Base-by-base conservation (phyloP, 139 green algal genomes). In the Pseudopediastrum boryanum region DNA sequence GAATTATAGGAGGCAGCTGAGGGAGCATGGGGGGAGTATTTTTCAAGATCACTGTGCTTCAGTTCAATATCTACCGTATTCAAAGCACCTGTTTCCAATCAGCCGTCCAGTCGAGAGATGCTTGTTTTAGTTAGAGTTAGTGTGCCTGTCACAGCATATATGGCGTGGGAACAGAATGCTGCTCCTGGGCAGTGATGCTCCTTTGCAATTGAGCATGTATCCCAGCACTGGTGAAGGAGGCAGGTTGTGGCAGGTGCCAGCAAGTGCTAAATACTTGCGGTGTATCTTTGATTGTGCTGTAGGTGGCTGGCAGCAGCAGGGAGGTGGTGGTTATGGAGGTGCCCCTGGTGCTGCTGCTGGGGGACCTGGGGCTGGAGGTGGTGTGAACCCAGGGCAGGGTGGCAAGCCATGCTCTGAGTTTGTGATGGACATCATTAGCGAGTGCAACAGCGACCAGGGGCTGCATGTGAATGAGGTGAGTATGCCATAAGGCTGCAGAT, bases 221-320 rank as follows among this genome's bases (percentile, higher is more conserved):
- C 31, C 54, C 41, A 42, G 39, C 12, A 61, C 27, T 5, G 58
- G 58, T n/a, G 72, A 58, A 9, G 59, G 27, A 25, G 64, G 41
- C 31, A 35, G 58, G 31, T 70, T 78, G 71, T n/a, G 59, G 36
- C 59, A 64, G 52, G 44, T 29, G 5, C 19, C 25, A 4, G 25
- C 31, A 12, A 38, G 35, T 5, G 25, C 13, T 7, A 38, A 31
- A 4, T 19, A 10, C 35, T 12, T 50, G 38, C 64, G 36, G 51
- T n/a, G 64, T 48, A 35, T 3, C 76, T 31, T 31, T 65, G 63
- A 65, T 65, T 31, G 64, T 51, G 9, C 63, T 43, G 43, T 71
- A 46, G 58, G 10, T 36, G 59, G 72, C 41, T 44, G 46, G 52
- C 82, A 77, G 42, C 77, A 78, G 75, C 68, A 70, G 79, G 13